Evolutionary conservation across 768 basidiomycete genomes (phyloP), one percentile per base, ranked within the genome.

Genomic region (Lactarius trivialis): DNA sequence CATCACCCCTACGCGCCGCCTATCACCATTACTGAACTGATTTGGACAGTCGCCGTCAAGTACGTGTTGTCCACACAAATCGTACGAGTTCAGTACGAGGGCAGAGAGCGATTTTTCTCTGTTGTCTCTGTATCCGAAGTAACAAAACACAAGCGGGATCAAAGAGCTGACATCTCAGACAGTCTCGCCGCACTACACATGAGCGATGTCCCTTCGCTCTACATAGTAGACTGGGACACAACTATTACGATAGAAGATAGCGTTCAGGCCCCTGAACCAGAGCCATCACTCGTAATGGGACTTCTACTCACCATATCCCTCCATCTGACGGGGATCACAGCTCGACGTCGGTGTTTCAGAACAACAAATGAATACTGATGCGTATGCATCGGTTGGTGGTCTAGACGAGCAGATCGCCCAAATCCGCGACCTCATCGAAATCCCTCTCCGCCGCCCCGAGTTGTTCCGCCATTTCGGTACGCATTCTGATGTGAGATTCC

Each of bases 361-460:
- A n/a, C 76, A 78, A 64, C 73, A 65, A 61, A 68, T 78, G 17
- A 68, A 70, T 45, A 72, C 75, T 41, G 78, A 85, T 60, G 86
- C 89, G n/a, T 97, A 95, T 69, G 77, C 84, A 37, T 78, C 84
- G 15, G 86, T 99, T 26, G 97, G 97, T 21, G 97, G 97, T 2
- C 81, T 98, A 43, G 79, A 85, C 69, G 85, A 85, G 67, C 94
- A 97, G 71, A 95, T 99, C 60, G 76, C 83, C 58, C 85, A 90
- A 73, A 91, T 99, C 60, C 81, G 87, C 26, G 85, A 91, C 69
- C 80, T 96, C 39, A 82, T 96, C 43, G 93, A 95, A 70, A 85
- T 94, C 51, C 93, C 93, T 17, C 78, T 96, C 45, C 85, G 81
- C 12, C 83, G 84, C n/a, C 93, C 93, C 4, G 85, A 89, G 54